A percentile compares a stretch with the other conserved stretches of the same genome.
phyloP scores from a whole-genome alignment of 106 monocot genomes.

The Dendrobium nobile region DNA sequence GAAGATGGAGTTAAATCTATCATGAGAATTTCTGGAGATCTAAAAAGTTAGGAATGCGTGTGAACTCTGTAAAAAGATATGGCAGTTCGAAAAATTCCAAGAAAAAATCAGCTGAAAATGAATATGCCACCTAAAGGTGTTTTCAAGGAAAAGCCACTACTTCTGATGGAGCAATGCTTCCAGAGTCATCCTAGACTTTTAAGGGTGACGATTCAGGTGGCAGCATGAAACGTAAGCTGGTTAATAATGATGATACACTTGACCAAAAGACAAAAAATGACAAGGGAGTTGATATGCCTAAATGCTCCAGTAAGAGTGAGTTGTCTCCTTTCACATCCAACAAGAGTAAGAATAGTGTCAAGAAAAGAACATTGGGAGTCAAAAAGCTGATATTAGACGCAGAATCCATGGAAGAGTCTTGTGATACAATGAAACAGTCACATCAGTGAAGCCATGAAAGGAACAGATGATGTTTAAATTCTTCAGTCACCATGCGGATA shows the following conservation, averaged over 20 bases:
- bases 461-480: constrained; percentile 2
- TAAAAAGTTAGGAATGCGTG: constrained; percentile 18
- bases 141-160: constrained; percentile 13
- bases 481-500: not conserved
- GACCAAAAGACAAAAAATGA: constrained; percentile 47
- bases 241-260: constrained; percentile 21
- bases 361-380: constrained; percentile 15
- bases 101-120: constrained; percentile 26
- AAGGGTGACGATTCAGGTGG: constrained; percentile 12
- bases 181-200: constrained; percentile 16
- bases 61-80: constrained; percentile 16
- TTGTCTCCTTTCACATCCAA: constrained; percentile 14
- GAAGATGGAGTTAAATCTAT: not conserved
- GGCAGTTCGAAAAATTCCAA: constrained; percentile 21
- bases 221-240: constrained; percentile 33
- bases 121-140: not conserved
- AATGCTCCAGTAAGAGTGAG: constrained; percentile 12
- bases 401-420: constrained; percentile 6
- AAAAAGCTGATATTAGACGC: constrained; percentile 20
- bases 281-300: constrained; percentile 17
- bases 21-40: not conserved
- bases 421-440: constrained; percentile 2
- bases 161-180: constrained; percentile 5
- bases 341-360: constrained; percentile 18
- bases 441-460: not conserved